Conservation (phyloP, 768 basidiomycete species). For the Calvatia gigantea region DNA sequence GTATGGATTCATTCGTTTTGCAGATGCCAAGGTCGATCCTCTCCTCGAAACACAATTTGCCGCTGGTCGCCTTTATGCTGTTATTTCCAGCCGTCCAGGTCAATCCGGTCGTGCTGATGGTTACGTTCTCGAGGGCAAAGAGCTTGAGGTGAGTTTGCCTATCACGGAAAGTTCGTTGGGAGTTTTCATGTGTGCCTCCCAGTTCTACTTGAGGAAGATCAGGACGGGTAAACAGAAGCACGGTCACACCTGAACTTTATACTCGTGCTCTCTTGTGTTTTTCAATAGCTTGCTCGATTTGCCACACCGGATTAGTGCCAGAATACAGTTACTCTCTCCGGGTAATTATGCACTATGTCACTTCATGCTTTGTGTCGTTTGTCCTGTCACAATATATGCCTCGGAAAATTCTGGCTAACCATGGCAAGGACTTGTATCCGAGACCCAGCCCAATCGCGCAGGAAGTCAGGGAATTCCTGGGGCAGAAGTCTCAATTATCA, state of each 20-base stretch:
- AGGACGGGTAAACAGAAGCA: constrained; percentile 96
- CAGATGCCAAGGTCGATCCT: constrained; percentile 89
- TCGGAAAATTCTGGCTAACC: not conserved
- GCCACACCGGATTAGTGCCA: constrained; percentile 19
- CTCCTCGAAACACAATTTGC: constrained; percentile 87
- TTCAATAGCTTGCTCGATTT: constrained; percentile 8
- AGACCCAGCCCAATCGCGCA: too few relatives aligned
- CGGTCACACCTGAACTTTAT: constrained; percentile 45
- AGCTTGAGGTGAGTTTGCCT: constrained; percentile 74
- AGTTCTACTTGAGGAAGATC: constrained; percentile 96
- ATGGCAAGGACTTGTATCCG: not conserved
- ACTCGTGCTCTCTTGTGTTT: constrained; percentile 10
- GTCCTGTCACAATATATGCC: constrained; percentile 11
- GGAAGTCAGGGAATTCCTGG: too few relatives aligned
- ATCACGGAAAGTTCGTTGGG: too few relatives aligned
- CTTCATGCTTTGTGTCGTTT: constrained; percentile 1
- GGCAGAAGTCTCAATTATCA: too few relatives aligned
- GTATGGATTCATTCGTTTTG: constrained; percentile 1
- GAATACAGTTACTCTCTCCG: constrained; percentile 9
- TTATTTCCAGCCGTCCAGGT: constrained; percentile 92
- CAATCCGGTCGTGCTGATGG: constrained; percentile 97
- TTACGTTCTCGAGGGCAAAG: constrained; percentile 97
- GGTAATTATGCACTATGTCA: constrained; percentile 5
- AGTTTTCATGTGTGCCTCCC: constrained; percentile 4
- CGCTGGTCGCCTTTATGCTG: constrained; percentile 93